Evolutionary conservation across 2,329 filamentous ascomycete genomes (phyloP).

Genomic region (Fusarium acutatum): DNA sequence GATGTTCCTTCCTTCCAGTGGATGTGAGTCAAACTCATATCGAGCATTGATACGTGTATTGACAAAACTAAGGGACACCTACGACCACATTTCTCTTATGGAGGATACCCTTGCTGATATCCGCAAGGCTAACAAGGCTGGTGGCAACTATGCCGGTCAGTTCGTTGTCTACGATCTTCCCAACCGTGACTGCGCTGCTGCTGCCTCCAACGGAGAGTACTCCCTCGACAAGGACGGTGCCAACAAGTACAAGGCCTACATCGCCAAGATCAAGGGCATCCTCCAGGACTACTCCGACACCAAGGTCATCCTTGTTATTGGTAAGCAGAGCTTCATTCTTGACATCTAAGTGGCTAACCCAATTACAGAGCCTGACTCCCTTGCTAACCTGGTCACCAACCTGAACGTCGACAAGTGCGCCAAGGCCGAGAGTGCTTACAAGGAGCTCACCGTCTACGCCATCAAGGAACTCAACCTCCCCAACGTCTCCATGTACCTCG

Average conservation of each 20-base stretch:
- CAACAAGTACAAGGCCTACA: conserved; percentile 64
- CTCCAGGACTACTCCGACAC: conserved; percentile 55
- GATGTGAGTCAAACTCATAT: conserved; percentile 49
- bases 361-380: conserved; percentile 60
- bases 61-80: conserved; percentile 54
- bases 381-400: conserved; percentile 69
- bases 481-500: conserved; percentile 67
- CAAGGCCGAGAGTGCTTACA: conserved; percentile 57
- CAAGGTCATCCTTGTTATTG: conserved; percentile 56
- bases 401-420: conserved; percentile 59
- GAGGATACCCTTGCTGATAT: conserved; percentile 56
- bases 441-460: conserved; percentile 60
- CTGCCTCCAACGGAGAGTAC: conserved; percentile 66
- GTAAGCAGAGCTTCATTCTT: conserved; percentile 21
- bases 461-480: conserved; percentile 61
- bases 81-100: conserved; percentile 58
- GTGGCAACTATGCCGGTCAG: conserved; percentile 54
- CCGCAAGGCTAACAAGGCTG: conserved; percentile 48
- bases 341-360: not conserved
- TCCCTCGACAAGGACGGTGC: conserved; percentile 59
- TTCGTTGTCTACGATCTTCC: conserved; percentile 67
- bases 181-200: conserved; percentile 65
- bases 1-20: conserved; percentile 63
- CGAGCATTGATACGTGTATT: not conserved
- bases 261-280: conserved; percentile 56